Base-by-base conservation (phyloP, 441 rosid genomes). In the Populus hybrid region DNA sequence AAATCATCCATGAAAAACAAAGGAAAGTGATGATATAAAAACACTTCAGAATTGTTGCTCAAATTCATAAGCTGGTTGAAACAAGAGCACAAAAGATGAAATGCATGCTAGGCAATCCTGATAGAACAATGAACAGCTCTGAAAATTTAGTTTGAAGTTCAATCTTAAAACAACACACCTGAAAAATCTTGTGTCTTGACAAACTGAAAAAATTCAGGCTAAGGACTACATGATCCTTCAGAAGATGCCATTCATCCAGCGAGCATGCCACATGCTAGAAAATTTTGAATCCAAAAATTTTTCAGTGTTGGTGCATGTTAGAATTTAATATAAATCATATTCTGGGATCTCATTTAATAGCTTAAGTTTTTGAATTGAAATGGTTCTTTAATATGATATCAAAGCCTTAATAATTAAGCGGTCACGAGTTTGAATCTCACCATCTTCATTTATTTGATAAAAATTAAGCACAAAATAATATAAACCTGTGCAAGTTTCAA, bases 261-360 rank as follows among this genome's bases (percentile, higher is more conserved):
- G 4, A 57, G 23, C 10, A 18, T 57, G 63, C 4, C 63, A 57
- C 21, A 20, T 20, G 21, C 61, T 6, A 18, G 21, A 53, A 20
- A 2, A 20, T 57, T 57, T 57, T 20, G 9, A 57, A 6, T 8
- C 10, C 63, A 20, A 57, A 2, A 0, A 0, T 2, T 40, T 7
- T 20, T 1, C 63, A 7, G 0, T 2, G 10, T 20, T 57, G 1
- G 10, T n/a, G 23, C 6, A 26, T 26, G 28, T 26, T 26, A 26
- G 28, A 26, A 26, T 1, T 1, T 26, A 26, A 26, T 26, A 26
- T 26, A 26, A 26, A 26, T 26, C 2, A 26, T 26, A 26, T 26
- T 26, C 1, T 26, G 2, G 1, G 0, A 26, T 1, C 2, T 26
- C 0, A 26, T 1, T 1, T 26, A 26, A 26, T 1, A 26, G 2